Percentiles rank a stretch among this genome's conserved stretches.
Evolutionary conservation across 2,329 filamentous ascomycete species (phyloP).

Genomic region (Blastomyces gilchristii): DNA sequence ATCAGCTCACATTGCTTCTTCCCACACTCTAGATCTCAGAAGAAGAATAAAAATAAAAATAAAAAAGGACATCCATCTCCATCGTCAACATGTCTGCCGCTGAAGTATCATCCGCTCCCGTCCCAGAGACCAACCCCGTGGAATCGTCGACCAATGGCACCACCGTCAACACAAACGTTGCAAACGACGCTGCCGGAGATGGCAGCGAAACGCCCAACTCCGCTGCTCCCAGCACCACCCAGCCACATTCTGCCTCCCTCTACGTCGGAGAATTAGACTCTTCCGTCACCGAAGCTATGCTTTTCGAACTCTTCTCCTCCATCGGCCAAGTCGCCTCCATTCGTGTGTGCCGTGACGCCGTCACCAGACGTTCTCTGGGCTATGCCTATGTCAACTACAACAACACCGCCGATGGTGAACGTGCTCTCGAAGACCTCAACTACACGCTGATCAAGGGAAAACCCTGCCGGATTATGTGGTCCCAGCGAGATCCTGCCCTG

Average conservation of each 20-base stretch:
- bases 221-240: conserved; percentile 60
- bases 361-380: conserved; percentile 94
- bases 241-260: conserved; percentile 91
- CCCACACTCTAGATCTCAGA: conserved; percentile 3
- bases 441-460: conserved; percentile 98
- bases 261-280: conserved; percentile 98
- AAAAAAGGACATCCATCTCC: conserved; percentile 20
- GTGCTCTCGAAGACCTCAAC: conserved; percentile 97
- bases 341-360: conserved; percentile 97
- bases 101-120: conserved; percentile 64
- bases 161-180: conserved; percentile 63
- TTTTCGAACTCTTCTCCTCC: conserved; percentile 99
- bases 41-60: too few relatives aligned
- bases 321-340: conserved; percentile 98
- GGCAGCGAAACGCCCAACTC: conserved; percentile 47
- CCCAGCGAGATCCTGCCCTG: conserved; percentile 94
- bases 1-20: conserved; percentile 6
- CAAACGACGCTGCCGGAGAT: conserved; percentile 33
- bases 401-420: conserved; percentile 89
- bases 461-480: conserved; percentile 99
- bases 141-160: conserved; percentile 46
- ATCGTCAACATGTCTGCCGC: conserved; percentile 64
- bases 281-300: conserved; percentile 98
- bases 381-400: conserved; percentile 99
- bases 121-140: conserved; percentile 52